Percentiles rank a stretch among this genome's conserved stretches.
Conservation (phyloP, 805 yeast genomes). For the Cyberlindnera nakhonratchasimensis region DNA sequence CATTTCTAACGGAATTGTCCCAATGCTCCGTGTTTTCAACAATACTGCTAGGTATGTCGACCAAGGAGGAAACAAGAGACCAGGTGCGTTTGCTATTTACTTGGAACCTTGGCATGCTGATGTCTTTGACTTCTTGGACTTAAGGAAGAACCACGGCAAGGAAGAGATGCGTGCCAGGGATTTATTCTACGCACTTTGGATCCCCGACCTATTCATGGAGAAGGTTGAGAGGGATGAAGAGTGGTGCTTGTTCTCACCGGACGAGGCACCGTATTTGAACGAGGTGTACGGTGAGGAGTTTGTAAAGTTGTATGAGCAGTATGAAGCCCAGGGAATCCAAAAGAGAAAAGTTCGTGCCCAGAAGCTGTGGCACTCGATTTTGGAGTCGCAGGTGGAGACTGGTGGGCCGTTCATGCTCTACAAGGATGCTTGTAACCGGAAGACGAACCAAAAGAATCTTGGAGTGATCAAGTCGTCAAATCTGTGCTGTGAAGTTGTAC, state of each 20-base stretch:
- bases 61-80: conserved; percentile 97
- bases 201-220: conserved; percentile 91
- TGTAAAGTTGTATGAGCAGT: conserved; percentile 61
- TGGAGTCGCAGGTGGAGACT: conserved; percentile 93
- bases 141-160: conserved; percentile 92
- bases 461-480: conserved; percentile 93
- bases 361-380: conserved; percentile 83
- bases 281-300: conserved; percentile 91
- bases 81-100: conserved; percentile 95
- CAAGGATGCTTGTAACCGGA: conserved; percentile 86
- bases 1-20: conserved; percentile 85
- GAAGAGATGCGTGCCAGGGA: conserved; percentile 94
- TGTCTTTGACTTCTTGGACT: conserved; percentile 78
- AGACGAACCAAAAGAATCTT: conserved; percentile 87
- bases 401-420: conserved; percentile 95
- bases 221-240: conserved; percentile 73
- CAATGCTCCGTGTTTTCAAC: conserved; percentile 93
- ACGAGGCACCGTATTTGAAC: conserved; percentile 80
- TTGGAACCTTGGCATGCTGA: conserved; percentile 98
- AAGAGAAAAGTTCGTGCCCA: conserved; percentile 74
- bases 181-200: conserved; percentile 90
- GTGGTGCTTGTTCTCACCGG: conserved; percentile 91
- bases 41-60: conserved; percentile 96
- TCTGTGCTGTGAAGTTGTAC: conserved; percentile 91
- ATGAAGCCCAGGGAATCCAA: conserved; percentile 68